Conservation (phyloP, 164 flowering plant genomes). For the Kalanchoe fedtschenkoi region DNA sequence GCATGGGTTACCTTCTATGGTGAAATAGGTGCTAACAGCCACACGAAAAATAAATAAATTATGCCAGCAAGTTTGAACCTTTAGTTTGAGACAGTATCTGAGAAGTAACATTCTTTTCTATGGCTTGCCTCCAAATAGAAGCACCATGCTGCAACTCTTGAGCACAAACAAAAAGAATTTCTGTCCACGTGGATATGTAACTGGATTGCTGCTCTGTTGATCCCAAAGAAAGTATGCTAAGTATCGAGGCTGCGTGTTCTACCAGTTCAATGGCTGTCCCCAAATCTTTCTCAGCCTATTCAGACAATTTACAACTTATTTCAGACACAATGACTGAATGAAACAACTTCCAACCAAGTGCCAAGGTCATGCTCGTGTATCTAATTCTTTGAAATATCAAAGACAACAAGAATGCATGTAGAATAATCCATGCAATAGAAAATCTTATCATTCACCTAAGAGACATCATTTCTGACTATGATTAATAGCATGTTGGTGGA, state of each 20-base stretch:
- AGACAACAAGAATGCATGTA: not conserved
- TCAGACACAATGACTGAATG: not conserved
- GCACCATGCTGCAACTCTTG: constrained; percentile 72
- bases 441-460: not conserved
- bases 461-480: not conserved
- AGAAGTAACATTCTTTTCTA: constrained; percentile 28
- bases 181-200: constrained; percentile 57
- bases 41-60: not conserved
- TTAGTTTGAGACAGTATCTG: constrained; percentile 36
- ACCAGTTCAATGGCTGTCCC: constrained; percentile 42
- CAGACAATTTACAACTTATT: constrained; percentile 6
- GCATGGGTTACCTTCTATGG: constrained; percentile 9
- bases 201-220: constrained; percentile 43
- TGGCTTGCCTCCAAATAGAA: constrained; percentile 51
- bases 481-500: not conserved
- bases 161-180: constrained; percentile 53
- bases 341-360: not conserved
- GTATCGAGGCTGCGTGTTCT: constrained; percentile 36
- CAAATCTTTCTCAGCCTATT: constrained; percentile 60
- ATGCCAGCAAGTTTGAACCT: constrained; percentile 34
- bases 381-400: not conserved
- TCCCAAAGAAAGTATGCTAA: constrained; percentile 39
- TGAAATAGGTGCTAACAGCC: not conserved
- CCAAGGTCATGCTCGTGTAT: not conserved
- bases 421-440: not conserved